Base-by-base conservation (phyloP, 345 rosid species). In the Fremontodendron californicum region DNA sequence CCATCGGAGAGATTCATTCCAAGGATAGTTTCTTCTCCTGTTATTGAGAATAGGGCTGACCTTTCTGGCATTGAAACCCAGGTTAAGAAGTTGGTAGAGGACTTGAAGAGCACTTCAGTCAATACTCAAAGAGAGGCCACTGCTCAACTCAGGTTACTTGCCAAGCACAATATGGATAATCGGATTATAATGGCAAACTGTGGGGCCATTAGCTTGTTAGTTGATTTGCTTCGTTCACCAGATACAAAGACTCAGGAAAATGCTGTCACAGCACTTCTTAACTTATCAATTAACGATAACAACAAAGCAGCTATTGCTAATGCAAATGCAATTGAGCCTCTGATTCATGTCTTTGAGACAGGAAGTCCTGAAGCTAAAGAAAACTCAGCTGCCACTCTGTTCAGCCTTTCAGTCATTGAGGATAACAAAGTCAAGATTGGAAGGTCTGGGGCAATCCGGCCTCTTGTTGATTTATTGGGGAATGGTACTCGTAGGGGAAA, bases 221-320 rank as follows among this genome's bases (percentile, higher is more conserved):
- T 94, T 31, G 52, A 82, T 43, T 80, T 93, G 76, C 95, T 96
- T 65, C 80, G 69, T 63, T 91, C 97, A 12, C 70, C 80, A 0
- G 97, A 96, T 48, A 9, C 77, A n/a, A 79, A 37, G 80, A 88
- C 87, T 77, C 97, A 92, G 84, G 98, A 89, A 29, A 85, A 93
- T 78, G 90, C 97, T 54, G 98, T 91, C 60, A 93, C 99, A 4
- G 90, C 95, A 54, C 97, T 96, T 70, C 97, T 96, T 63, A 96
- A 96, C 84, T 80, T 93, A 68, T 91, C 99, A 10, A 88, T 96
- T 64, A 92, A 89, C 33, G 91, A 89, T 77, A 96, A 88, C 85
- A 93, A 92, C 84, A 96, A 94, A 83, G 77, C 86, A 12, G 82
- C 85, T 31, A 93, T 96, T 66, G 92, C 89, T 16, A 88, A 87